phyloP scores from a whole-genome alignment of 2,329 filamentous ascomycete species.

The Thielaviopsis euricoi region DNA sequence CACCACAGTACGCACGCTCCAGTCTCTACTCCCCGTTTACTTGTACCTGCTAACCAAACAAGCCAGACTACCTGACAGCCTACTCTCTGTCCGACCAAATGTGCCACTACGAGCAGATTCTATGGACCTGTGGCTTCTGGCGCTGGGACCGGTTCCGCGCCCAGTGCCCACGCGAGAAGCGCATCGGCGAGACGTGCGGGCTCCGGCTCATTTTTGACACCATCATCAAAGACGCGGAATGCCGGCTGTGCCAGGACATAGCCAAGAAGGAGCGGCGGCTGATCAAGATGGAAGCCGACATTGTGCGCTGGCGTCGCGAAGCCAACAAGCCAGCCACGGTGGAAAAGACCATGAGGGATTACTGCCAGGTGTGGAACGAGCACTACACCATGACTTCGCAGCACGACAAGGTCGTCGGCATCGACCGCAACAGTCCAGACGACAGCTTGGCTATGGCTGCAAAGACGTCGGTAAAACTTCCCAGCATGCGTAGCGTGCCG shows the following conservation, averaged over 20 bases:
- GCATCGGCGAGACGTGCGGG: conserved; percentile 90
- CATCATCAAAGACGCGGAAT: conserved; percentile 44
- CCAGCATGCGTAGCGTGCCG: conserved; percentile 12
- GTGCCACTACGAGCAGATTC: conserved; percentile 92
- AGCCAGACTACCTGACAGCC: conserved; percentile 13
- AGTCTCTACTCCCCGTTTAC: too few relatives aligned
- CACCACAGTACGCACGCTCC: too few relatives aligned
- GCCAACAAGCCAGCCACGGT: conserved; percentile 60
- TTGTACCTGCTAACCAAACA: too few relatives aligned
- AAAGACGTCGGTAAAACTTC: not conserved
- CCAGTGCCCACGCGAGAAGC: conserved; percentile 88
- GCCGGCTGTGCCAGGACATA: conserved; percentile 77
- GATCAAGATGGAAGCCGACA: conserved; percentile 56
- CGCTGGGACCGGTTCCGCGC: conserved; percentile 87
- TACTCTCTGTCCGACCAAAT: conserved; percentile 29
- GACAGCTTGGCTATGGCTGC: not conserved
- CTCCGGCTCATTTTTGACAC: conserved; percentile 77
- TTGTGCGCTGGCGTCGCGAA: conserved; percentile 62
- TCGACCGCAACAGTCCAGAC: conserved; percentile 13
- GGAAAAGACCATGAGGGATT: conserved; percentile 52
- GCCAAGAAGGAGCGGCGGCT: conserved; percentile 67
- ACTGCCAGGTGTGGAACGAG: conserved; percentile 47
- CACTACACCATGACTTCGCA: conserved; percentile 30
- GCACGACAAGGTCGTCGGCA: conserved; percentile 15
- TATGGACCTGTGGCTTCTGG: conserved; percentile 77